Base-by-base conservation (phyloP, 192 early-diverging fungal species). In the Funneliformis mosseae region DNA sequence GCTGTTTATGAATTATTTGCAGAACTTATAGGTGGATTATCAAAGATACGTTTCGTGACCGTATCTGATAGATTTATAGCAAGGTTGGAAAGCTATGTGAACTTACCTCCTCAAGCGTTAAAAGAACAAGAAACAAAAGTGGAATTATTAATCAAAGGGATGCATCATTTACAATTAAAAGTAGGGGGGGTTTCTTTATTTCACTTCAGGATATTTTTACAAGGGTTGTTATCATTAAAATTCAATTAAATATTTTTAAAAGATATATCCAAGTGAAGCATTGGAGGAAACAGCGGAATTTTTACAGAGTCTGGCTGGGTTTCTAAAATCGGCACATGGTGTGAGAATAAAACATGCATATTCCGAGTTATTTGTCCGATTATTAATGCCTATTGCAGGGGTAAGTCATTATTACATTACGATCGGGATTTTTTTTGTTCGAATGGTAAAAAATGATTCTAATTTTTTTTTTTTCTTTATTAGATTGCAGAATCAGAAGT, bases 221-320 rank as follows among this genome's bases (percentile, higher is more conserved):
- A 21, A 38, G 42, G 63, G 21, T 14, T 39, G 4, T 76, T 76
- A 76, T 8, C 28, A 21, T n/a, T n/a, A 18, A 46, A 79, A 48
- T 63, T 77, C n/a, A 39, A 59, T 61, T 42, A 4, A 10, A 21
- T 16, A 21, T 8, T n/a, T 10, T 10, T 0, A 67, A 68, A 64
- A 95, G 87, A 92, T 99, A 21, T 99, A 96, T 84, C 98, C 98
- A 0, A 92, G 96, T 83, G 93, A 96, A 50, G 91, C 92, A 23
- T 81, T 99, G 76, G 97, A 99, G 79, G 97, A 98, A 81, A 95
- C 96, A 6, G 95, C 95, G 9, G 96, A 97, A 74, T 99, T 99
- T 84, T 82, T 99, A 50, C 88, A 95, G 39, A 95, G 93, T 80
- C 94, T 93, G 72, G 96, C 96, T 50, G 91, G 93, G 76, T 96